Base-by-base conservation (phyloP, 208 protist species). In the Strigomonas galati region DNA sequence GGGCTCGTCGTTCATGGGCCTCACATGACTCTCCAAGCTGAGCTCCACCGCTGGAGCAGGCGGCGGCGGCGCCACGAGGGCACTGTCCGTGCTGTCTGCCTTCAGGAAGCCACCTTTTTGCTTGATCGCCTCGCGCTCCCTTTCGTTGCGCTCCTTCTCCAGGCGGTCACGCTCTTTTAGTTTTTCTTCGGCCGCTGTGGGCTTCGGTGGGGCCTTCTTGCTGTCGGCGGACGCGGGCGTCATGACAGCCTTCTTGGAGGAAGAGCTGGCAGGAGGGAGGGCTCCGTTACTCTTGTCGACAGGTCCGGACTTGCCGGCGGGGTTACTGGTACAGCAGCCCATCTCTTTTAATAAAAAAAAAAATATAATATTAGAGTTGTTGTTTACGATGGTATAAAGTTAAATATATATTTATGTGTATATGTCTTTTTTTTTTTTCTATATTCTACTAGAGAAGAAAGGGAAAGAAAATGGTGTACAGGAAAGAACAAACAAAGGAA, bases 291-390 rank as follows among this genome's bases (percentile, higher is more conserved):
- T 56, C 49, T 67, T 67, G 26, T 64, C 52, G 26, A 26, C 59
- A 58, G 31, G 26, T 10, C 21, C 56, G 56, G 30, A 12, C 21
- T 7, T n/a, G 37, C 37, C 51, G 0, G 52, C 24, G 35, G 21
- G 32, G 5, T 54, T 61, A 23, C 64, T 71, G 51, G 54, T 58
- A 15, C 26, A 31, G 31, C 66, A 71, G 26, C 59, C 63, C 62
- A 66, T 76, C 49, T 40, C 44, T 58, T 58, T 19, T 67, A 23
- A 37, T 56, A 10, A 56, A 48, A 48, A 61, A 62, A 55, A 43
- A 53, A 37, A 64, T 35, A 40, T 48, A 48, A n/a, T 48, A 48
- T 48, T 48, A 48, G 10, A n/a, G 17, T 48, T 48, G 17, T 48
- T 48, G 17, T 48, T 48, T 48, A n/a, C 43, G 43, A 17, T 48